Conservation (phyloP, 2,329 filamentous ascomycete species). For the Chaetomiaceae sp. region DNA sequence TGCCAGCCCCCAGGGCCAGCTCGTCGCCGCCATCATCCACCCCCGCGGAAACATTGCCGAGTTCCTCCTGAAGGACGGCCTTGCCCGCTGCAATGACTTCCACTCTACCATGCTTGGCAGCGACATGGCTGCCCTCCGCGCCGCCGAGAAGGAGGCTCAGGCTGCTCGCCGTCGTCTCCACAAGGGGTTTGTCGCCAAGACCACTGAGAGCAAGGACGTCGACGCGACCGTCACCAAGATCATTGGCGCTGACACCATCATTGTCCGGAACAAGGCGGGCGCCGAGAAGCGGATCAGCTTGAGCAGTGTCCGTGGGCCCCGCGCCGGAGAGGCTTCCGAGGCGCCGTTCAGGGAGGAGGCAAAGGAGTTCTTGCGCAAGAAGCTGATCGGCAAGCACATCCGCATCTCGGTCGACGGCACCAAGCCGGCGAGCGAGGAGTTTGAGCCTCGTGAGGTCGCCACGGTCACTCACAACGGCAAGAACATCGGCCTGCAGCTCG, state of each 20-base stretch:
- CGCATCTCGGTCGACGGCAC: conserved; percentile 84
- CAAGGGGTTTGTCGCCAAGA: conserved; percentile 72
- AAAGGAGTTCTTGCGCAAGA: conserved; percentile 93
- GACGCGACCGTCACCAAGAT: conserved; percentile 84
- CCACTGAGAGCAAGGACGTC: conserved; percentile 55
- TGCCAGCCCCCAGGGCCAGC: conserved; percentile 80
- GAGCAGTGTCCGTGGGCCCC: conserved; percentile 91
- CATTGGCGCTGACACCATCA: conserved; percentile 82
- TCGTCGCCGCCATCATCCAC: conserved; percentile 84
- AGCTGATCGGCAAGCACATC: conserved; percentile 92
- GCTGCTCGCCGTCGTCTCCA: conserved; percentile 72
- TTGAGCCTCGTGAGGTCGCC: conserved; percentile 90
- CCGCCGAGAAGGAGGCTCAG: conserved; percentile 83
- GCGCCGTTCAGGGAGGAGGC: conserved; percentile 86
- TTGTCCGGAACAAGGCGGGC: conserved; percentile 78
- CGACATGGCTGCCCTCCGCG: conserved; percentile 79
- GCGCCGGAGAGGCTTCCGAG: conserved; percentile 79
- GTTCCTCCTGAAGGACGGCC: conserved; percentile 80
- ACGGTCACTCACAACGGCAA: conserved; percentile 79
- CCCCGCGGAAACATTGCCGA: conserved; percentile 89
- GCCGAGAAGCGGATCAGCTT: conserved; percentile 85
- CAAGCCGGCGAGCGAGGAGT: conserved; percentile 83
- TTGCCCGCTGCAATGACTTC: conserved; percentile 91
- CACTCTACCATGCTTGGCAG: conserved; percentile 87
- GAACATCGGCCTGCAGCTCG: conserved; percentile 77